phyloP scores from a whole-genome alignment of 2,329 filamentous ascomycete genomes.

The Aspergillus persii region DNA sequence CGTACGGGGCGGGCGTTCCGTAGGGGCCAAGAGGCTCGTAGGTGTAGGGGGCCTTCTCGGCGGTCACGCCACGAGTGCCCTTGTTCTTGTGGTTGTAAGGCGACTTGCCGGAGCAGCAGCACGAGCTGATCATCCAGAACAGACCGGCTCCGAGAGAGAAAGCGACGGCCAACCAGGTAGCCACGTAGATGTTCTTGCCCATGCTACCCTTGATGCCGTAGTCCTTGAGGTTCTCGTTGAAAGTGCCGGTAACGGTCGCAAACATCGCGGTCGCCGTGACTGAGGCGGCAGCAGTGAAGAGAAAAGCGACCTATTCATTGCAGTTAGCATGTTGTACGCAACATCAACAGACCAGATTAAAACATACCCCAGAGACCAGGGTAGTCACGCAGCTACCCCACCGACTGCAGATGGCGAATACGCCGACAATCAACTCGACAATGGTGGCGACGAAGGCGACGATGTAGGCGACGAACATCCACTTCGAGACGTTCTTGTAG shows the following conservation, averaged over 20 bases:
- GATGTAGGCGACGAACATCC: constrained; percentile 80
- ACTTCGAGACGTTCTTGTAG: constrained; percentile 73
- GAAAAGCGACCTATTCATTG: constrained; percentile 44
- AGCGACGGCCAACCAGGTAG: constrained; percentile 75
- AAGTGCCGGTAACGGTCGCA: constrained; percentile 64
- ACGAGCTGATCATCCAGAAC: constrained; percentile 90
- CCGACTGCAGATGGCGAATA: constrained; percentile 80
- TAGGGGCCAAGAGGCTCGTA: constrained; percentile 54
- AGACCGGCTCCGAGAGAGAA: constrained; percentile 72
- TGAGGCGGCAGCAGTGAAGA: constrained; percentile 65
- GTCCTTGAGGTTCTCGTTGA: constrained; percentile 64
- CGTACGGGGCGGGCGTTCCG: constrained; percentile 19
- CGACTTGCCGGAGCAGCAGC: constrained; percentile 78
- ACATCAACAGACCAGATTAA: constrained; percentile 33
- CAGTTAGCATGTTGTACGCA: constrained; percentile 1
- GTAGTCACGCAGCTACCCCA: constrained; percentile 80
- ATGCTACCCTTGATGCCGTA: constrained; percentile 69
- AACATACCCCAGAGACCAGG: constrained; percentile 66
- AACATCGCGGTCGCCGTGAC: constrained; percentile 73
- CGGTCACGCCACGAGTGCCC: constrained; percentile 43
- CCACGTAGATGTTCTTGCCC: constrained; percentile 67
- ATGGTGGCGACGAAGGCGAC: constrained; percentile 68
- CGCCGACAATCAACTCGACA: constrained; percentile 71
- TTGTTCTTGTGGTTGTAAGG: constrained; percentile 45
- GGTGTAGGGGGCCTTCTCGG: constrained; percentile 61